Conservation (phyloP, 495 filamentous ascomycete genomes). For the Collariella sp. region DNA sequence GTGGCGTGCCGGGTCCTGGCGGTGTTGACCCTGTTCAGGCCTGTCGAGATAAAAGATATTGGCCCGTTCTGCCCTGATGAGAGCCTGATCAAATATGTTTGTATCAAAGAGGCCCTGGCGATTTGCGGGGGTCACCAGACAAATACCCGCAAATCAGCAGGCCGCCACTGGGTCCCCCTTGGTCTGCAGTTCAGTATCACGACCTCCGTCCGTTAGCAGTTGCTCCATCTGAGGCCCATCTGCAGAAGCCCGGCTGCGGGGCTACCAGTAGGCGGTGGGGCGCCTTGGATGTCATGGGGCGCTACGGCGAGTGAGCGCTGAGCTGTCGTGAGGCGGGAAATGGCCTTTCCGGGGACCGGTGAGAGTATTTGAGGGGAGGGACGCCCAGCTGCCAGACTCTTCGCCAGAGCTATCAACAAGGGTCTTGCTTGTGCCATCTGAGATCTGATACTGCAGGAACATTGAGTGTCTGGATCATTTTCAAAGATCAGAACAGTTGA, state of each 20-base stretch:
- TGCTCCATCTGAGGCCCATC: neutral
- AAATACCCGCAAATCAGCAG: neutral
- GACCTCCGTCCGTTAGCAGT: neutral
- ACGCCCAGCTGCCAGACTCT: neutral
- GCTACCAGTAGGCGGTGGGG: conserved; percentile 1
- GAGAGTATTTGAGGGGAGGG: conserved; percentile 6
- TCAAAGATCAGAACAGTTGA: neutral
- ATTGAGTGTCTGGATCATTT: neutral
- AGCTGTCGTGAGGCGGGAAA: conserved; percentile 1
- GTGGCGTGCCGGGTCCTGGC: neutral
- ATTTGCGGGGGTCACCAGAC: neutral
- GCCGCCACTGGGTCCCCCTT: neutral
- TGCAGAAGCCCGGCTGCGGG: conserved; percentile 5
- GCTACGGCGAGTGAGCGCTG: neutral
- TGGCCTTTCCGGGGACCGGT: conserved; percentile 1
- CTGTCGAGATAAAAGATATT: neutral
- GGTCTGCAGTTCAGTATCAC: conserved; percentile 4
- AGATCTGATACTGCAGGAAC: neutral
- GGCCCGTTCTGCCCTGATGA: neutral
- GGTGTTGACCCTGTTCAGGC: neutral
- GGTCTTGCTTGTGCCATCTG: neutral
- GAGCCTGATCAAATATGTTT: neutral
- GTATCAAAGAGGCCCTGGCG: neutral
- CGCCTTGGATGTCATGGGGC: neutral
- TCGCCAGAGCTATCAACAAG: neutral